Evolutionary conservation across 2,329 filamentous ascomycete species (phyloP).

Genomic region (Botrytis medusae): DNA sequence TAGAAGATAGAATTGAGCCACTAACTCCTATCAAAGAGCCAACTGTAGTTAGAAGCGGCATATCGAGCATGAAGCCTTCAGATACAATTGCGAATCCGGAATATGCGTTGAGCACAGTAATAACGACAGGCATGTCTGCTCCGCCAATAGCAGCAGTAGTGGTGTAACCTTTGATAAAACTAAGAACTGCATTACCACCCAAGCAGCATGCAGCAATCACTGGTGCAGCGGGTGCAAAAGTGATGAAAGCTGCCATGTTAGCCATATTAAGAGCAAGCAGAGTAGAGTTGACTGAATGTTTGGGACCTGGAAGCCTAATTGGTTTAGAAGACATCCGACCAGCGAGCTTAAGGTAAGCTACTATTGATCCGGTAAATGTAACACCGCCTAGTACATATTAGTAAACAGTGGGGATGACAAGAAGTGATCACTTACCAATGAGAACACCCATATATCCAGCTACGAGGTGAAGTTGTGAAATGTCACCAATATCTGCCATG

Average conservation of each 20-base stretch:
- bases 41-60: slow-evolving; percentile 79
- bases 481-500: slow-evolving; percentile 67
- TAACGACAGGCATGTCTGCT: slow-evolving; percentile 92
- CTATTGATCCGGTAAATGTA: slow-evolving; percentile 87
- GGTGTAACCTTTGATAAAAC: slow-evolving; percentile 83
- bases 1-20: slow-evolving; percentile 84
- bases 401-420: neutral
- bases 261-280: slow-evolving; percentile 75
- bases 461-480: slow-evolving; percentile 78
- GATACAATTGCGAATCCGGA: slow-evolving; percentile 88
- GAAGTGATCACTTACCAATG: slow-evolving; percentile 55
- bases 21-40: slow-evolving; percentile 86
- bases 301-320: slow-evolving; percentile 65
- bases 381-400: slow-evolving; percentile 57
- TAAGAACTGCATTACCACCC: slow-evolving; percentile 72
- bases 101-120: slow-evolving; percentile 87
- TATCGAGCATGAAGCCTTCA: slow-evolving; percentile 89
- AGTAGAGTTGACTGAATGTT: slow-evolving; percentile 72
- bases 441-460: slow-evolving; percentile 84
- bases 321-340: slow-evolving; percentile 80
- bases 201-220: slow-evolving; percentile 76
- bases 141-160: slow-evolving; percentile 87
- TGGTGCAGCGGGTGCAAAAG: slow-evolving; percentile 77
- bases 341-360: slow-evolving; percentile 84
- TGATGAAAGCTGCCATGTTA: slow-evolving; percentile 80